Evolutionary conservation across 2,329 filamentous ascomycete genomes (phyloP).

Genomic region (Colletotrichum tofieldiae): DNA sequence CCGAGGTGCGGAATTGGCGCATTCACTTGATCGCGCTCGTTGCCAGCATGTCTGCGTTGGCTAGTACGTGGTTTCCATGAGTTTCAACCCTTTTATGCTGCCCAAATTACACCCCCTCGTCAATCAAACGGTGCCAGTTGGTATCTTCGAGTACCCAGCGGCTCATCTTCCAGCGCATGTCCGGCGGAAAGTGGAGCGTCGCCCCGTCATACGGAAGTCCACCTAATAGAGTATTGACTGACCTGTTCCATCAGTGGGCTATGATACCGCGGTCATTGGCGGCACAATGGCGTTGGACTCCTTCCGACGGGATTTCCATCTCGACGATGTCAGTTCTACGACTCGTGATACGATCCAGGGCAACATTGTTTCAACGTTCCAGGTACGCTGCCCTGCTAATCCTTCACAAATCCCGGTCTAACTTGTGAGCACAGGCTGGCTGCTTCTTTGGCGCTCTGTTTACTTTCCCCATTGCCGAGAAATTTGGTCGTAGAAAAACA

Average conservation of each 20-base stretch:
- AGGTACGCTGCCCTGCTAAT: background rate
- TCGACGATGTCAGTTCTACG: slow-evolving; percentile 47
- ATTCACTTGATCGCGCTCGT: slow-evolving; percentile 49
- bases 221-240: background rate
- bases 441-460: slow-evolving; percentile 58
- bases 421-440: slow-evolving; percentile 52
- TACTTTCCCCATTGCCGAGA: slow-evolving; percentile 64
- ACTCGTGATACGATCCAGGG: slow-evolving; percentile 53
- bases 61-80: slow-evolving; percentile 42
- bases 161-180: background rate
- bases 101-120: too few relatives aligned
- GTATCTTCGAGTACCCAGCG: background rate
- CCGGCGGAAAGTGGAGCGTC: background rate
- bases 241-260: slow-evolving; percentile 50
- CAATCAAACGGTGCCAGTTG: too few relatives aligned
- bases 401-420: fast-evolving
- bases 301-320: slow-evolving; percentile 55
- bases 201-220: background rate
- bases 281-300: slow-evolving; percentile 57
- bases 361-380: slow-evolving; percentile 48
- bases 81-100: background rate
- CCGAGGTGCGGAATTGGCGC: slow-evolving; percentile 49
- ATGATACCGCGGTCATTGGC: slow-evolving; percentile 58
- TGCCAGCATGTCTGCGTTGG: slow-evolving; percentile 49
- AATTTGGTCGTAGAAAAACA: slow-evolving; percentile 62